Evolutionary conservation across 805 yeast genomes (phyloP), one percentile per base, ranked within the genome.

Genomic region (Barnettozyma botsteinii): DNA sequence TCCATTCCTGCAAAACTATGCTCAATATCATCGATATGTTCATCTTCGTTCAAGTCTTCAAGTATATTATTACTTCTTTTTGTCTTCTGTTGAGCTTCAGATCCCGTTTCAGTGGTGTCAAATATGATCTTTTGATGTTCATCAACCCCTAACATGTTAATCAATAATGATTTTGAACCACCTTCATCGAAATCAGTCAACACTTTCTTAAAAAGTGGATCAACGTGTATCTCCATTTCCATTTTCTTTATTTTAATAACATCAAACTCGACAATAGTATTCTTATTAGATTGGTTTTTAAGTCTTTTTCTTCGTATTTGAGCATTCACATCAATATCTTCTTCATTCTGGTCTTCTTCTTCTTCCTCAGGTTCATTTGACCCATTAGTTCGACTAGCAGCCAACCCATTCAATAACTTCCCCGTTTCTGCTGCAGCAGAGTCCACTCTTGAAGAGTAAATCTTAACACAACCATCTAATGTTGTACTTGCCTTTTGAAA

Each of bases 401-500:
- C 79, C 41, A 85, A 62, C 4, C 95, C 95, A 60, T 85, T 82
- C 26, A 88, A 62, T 41, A 91, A 66, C 51, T 79, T 78, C 2
- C 95, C 94, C 0, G 97, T 88, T 53, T 89, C 97, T 8, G 83
- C 80, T 5, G 89, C 94, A 0, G 87, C 95, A 0, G 95, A 83
- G 53, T 89, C 97, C 18, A 91, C 88, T 52, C 98, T 74, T 13
- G 94, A 84, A 11, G 89, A 77, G 57, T 91, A 91, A 38, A 91
- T 86, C 64, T 88, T 88, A 25, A 89, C 91, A 67, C 97, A 89
- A 0, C 97, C 97, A 54, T 89, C 97, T 18, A 91, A 66, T 1
- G 97, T 86, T 3, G 94, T 87, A 1, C 93, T 79, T 0, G 97
- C 98, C 50, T 81, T 77, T 58, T 86, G 96, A 59, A 91, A 89